Evolutionary conservation across 768 basidiomycete species (phyloP).

Genomic region (Lyophyllum semitale): DNA sequence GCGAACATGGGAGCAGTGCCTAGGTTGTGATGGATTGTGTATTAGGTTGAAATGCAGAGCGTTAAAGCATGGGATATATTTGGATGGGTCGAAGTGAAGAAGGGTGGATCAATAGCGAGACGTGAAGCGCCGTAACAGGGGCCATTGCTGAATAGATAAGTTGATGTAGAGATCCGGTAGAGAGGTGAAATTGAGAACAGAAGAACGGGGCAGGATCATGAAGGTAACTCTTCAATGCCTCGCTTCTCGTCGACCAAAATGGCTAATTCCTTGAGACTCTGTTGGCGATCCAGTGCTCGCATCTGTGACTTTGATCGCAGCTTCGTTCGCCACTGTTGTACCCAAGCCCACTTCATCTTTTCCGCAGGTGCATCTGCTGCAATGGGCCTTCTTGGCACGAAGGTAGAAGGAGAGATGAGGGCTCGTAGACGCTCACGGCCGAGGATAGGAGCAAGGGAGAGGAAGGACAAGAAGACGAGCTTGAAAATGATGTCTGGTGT

Average conservation of each 20-base stretch:
- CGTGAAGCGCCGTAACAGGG: constrained; percentile 11
- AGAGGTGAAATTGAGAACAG: constrained; percentile 6
- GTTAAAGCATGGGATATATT: constrained; percentile 19
- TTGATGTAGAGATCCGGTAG: constrained; percentile 11
- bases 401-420: constrained; percentile 43
- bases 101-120: background rate
- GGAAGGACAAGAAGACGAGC: constrained; percentile 76
- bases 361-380: constrained; percentile 18
- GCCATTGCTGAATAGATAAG: constrained; percentile 21
- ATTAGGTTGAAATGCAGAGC: constrained; percentile 12
- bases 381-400: constrained; percentile 17
- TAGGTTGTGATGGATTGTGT: constrained; percentile 10
- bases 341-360: constrained; percentile 56
- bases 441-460: constrained; percentile 87
- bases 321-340: constrained; percentile 68
- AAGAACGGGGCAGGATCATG: constrained; percentile 22
- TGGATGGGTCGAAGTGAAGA: constrained; percentile 4
- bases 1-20: constrained; percentile 10
- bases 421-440: constrained; percentile 66
- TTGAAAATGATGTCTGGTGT: constrained; percentile 85
- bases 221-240: constrained; percentile 40
- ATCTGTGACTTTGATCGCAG: constrained; percentile 57
- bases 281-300: constrained; percentile 44
- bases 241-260: constrained; percentile 61
- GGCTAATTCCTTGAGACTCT: constrained; percentile 47